These are phyloP conservation scores for Saccharomyces kudriavzevii DNA, from an alignment of 805 yeast genomes.

Conservation along the genomic window DNA sequence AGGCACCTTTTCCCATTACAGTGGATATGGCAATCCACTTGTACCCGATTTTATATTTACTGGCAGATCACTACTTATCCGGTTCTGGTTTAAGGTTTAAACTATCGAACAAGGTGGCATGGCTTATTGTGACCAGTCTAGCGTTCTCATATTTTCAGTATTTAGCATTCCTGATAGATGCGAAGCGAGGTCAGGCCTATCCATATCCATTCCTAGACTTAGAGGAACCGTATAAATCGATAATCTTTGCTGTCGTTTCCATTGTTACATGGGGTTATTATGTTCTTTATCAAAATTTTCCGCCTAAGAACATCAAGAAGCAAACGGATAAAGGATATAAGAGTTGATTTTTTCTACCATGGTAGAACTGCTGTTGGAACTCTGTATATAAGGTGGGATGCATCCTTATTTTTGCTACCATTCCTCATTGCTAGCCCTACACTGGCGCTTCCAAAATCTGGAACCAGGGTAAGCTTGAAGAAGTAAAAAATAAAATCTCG, in stretches of 20 bases:
- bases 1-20: constrained; percentile 36
- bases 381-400: neutral
- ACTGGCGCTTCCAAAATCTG: neutral
- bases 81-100: constrained; percentile 39
- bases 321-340: neutral
- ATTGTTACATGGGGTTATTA: constrained; percentile 32
- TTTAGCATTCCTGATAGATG: constrained; percentile 41
- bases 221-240: constrained; percentile 34
- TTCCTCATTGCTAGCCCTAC: constrained; percentile 1
- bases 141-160: constrained; percentile 47
- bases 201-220: constrained; percentile 67
- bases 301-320: constrained; percentile 12
- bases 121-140: constrained; percentile 32
- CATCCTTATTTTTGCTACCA: neutral
- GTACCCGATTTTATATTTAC: constrained; percentile 46
- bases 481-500: neutral
- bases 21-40: constrained; percentile 55
- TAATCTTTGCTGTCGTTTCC: constrained; percentile 43
- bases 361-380: neutral
- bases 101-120: constrained; percentile 33
- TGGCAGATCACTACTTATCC: constrained; percentile 42
- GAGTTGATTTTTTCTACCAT: neutral
- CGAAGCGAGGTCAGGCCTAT: constrained; percentile 40
- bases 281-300: constrained; percentile 24
- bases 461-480: neutral